These are phyloP conservation scores for Diaporthe ilicicola DNA, from an alignment of 2,329 filamentous ascomycete genomes.

Conservation along the genomic window DNA sequence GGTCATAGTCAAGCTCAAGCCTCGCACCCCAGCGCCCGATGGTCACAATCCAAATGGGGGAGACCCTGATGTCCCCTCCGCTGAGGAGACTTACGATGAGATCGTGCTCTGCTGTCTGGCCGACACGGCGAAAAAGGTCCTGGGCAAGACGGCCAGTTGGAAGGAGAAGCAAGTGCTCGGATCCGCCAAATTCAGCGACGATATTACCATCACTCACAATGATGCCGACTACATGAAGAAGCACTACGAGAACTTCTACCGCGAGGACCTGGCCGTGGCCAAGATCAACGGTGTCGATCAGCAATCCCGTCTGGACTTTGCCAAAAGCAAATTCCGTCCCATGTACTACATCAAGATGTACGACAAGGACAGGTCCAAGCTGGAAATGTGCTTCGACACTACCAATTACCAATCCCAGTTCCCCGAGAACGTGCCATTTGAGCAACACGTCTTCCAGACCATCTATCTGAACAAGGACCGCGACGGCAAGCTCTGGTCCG, in stretches of 20 bases:
- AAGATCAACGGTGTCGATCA: neutral
- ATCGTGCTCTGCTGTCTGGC: conserved; percentile 69
- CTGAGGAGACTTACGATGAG: conserved; percentile 68
- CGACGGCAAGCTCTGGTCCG: neutral
- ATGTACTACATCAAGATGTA: conserved; percentile 22
- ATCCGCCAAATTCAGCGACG: conserved; percentile 65
- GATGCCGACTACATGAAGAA: conserved; percentile 72
- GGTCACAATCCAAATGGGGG: conserved; percentile 50
- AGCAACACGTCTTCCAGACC: conserved; percentile 9
- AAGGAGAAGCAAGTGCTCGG: conserved; percentile 11
- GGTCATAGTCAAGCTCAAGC: conserved; percentile 58
- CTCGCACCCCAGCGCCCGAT: conserved; percentile 48
- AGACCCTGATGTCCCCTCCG: conserved; percentile 56
- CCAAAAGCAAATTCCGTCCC: neutral
- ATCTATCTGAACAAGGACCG: conserved; percentile 15
- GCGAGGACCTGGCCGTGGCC: conserved; percentile 1
- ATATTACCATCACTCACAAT: conserved; percentile 75
- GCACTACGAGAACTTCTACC: conserved; percentile 58
- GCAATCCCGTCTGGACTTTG: neutral
- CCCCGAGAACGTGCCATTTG: conserved; percentile 3
- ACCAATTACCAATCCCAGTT: conserved; percentile 11
- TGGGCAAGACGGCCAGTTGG: conserved; percentile 63
- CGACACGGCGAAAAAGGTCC: conserved; percentile 48
- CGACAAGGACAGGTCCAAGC: conserved; percentile 4
- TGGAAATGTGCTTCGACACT: conserved; percentile 15